A percentile compares a stretch with the other conserved stretches of the same genome.
Evolutionary conservation across 768 basidiomycete genomes (phyloP).

Genomic region (Porphyrellus cyaneotinctus): DNA sequence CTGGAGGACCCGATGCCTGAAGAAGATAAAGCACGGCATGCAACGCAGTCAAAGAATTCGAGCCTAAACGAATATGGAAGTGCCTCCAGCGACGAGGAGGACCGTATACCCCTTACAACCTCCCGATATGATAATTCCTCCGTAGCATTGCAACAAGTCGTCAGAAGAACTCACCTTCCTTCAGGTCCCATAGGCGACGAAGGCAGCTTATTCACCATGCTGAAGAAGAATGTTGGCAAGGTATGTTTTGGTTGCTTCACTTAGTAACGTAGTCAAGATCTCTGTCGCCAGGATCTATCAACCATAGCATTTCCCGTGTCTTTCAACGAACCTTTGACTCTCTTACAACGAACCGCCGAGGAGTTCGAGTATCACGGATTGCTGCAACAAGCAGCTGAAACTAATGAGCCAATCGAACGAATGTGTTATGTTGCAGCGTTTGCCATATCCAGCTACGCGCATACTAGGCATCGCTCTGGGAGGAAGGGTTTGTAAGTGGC

Average conservation of each 20-base stretch:
- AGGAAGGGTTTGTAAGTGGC: slow-evolving; percentile 80
- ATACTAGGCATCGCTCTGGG: slow-evolving; percentile 73
- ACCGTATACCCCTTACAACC: slow-evolving; percentile 6
- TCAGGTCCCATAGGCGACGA: slow-evolving; percentile 64
- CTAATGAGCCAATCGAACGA: slow-evolving; percentile 58
- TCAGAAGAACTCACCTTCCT: slow-evolving; percentile 56
- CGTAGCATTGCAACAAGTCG: slow-evolving; percentile 28
- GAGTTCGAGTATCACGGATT: slow-evolving; percentile 76
- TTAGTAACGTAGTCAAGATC: not conserved
- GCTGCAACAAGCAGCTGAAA: slow-evolving; percentile 58
- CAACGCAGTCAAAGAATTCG: slow-evolving; percentile 40
- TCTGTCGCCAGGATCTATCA: slow-evolving; percentile 60
- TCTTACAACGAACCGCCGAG: slow-evolving; percentile 79
- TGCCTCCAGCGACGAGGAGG: slow-evolving; percentile 48
- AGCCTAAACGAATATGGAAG: slow-evolving; percentile 38
- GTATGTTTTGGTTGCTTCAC: slow-evolving; percentile 34
- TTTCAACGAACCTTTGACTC: slow-evolving; percentile 84
- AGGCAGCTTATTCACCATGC: slow-evolving; percentile 74
- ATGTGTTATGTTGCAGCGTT: slow-evolving; percentile 80
- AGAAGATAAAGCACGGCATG: slow-evolving; percentile 38
- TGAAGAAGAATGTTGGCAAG: slow-evolving; percentile 89
- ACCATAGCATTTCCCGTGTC: slow-evolving; percentile 82
- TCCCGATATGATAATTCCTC: slow-evolving; percentile 5
- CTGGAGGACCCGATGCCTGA: slow-evolving; percentile 44
- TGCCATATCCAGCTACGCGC: slow-evolving; percentile 79